Conservation (phyloP, 176 grass and related monocot genomes). For the Bothriochloa decipiens region DNA sequence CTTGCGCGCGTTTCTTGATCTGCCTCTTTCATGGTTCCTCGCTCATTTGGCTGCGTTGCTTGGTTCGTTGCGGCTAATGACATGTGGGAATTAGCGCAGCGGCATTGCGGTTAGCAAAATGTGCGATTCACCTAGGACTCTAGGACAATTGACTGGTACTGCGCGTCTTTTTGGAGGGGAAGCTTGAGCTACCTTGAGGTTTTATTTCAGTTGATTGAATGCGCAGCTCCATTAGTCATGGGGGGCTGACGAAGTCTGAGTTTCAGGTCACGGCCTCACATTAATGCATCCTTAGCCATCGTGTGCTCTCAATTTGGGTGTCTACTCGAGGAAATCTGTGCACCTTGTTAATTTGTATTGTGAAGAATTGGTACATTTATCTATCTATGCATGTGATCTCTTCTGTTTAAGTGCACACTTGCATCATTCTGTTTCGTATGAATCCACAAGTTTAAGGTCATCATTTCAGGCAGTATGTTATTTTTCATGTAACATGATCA, state of each 20-base stretch:
- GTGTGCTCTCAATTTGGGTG: background rate
- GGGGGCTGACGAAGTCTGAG: background rate
- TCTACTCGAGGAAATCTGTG: background rate
- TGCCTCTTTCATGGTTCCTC: background rate
- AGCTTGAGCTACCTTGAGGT: background rate
- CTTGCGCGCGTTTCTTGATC: background rate
- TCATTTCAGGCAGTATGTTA: background rate
- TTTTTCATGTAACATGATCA: background rate
- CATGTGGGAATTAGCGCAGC: background rate
- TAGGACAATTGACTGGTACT: background rate
- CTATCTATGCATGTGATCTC: background rate
- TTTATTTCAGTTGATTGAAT: conserved; percentile 11
- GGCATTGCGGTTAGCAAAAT: background rate
- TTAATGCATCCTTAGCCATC: background rate
- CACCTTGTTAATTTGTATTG: background rate
- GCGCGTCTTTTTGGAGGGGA: background rate
- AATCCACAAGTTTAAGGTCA: background rate
- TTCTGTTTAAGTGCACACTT: background rate
- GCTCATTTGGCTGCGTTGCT: background rate
- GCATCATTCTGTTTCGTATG: background rate
- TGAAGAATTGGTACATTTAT: background rate
- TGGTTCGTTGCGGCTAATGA: background rate
- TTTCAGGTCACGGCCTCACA: background rate
- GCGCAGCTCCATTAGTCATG: background rate
- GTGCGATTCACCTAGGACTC: background rate